Evolutionary conservation across 2,329 filamentous ascomycete genomes (phyloP).

Genomic region (Calonectria henricotiae): DNA sequence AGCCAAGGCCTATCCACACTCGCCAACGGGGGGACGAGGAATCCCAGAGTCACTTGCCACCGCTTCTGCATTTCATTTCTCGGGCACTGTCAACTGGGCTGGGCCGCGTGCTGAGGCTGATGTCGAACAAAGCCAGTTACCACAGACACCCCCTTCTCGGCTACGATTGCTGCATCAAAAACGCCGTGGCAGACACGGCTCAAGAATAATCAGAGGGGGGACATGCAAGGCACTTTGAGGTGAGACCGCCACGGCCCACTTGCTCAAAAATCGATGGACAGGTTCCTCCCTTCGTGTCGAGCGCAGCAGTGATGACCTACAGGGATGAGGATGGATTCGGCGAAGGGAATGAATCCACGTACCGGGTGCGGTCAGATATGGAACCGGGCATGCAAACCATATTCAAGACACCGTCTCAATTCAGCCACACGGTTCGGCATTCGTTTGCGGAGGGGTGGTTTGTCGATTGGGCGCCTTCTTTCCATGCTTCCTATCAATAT

Average conservation of each 20-base stretch:
- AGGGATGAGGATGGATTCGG: conserved; percentile 33
- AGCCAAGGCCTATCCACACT: conserved; percentile 38
- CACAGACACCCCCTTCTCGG: conserved; percentile 44
- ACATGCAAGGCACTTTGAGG: conserved; percentile 45
- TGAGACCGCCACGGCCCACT: conserved; percentile 48
- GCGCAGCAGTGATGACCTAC: conserved; percentile 29
- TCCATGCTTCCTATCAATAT: conserved; percentile 41
- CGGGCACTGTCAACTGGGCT: conserved; percentile 44
- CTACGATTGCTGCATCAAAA: conserved; percentile 50
- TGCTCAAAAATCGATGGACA: conserved; percentile 41
- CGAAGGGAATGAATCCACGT: conserved; percentile 26
- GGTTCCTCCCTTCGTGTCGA: conserved; percentile 35
- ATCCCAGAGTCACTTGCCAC: conserved; percentile 38
- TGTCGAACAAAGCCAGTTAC: conserved; percentile 38
- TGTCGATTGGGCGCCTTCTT: conserved; percentile 40
- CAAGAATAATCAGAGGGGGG: conserved; percentile 28
- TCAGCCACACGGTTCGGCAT: conserved; percentile 42
- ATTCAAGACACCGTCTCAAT: conserved; percentile 46
- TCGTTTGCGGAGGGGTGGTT: conserved; percentile 28
- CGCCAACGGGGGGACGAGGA: conserved; percentile 47
- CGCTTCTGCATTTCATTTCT: conserved; percentile 38
- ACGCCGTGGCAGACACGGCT: conserved; percentile 36
- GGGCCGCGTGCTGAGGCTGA: conserved; percentile 37
- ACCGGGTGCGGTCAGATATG: conserved; percentile 38
- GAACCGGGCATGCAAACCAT: conserved; percentile 34